Conservation (phyloP, 768 basidiomycete genomes). For the Candolleomyces efflorescens region DNA sequence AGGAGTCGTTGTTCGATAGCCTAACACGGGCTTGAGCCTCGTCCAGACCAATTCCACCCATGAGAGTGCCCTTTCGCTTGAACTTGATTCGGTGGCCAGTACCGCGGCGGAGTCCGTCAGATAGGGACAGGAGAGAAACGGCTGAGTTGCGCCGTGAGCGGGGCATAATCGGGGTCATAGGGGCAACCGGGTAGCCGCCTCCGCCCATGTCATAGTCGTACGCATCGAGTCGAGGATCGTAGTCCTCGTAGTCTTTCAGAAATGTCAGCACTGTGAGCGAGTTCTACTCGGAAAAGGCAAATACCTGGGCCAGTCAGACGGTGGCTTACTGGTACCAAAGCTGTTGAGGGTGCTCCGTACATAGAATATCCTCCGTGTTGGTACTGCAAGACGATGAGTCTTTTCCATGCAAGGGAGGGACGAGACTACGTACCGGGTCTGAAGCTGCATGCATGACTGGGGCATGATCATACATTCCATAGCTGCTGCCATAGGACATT, state of each 20-base stretch:
- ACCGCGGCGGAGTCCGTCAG: constrained; percentile 38
- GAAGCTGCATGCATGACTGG: constrained; percentile 30
- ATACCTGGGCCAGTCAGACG: constrained; percentile 40
- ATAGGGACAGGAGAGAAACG: constrained; percentile 40
- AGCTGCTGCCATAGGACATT: constrained; percentile 29
- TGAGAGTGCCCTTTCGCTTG: constrained; percentile 66
- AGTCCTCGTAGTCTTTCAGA: constrained; percentile 52
- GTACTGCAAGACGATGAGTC: constrained; percentile 4
- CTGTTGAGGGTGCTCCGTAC: constrained; percentile 35
- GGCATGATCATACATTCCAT: constrained; percentile 38
- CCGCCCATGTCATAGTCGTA: constrained; percentile 42
- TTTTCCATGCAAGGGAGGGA: not conserved
- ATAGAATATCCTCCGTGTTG: constrained; percentile 41
- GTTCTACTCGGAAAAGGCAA: constrained; percentile 5
- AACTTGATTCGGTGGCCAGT: constrained; percentile 56
- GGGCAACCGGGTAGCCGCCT: constrained; percentile 21
- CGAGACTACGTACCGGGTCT: constrained; percentile 25
- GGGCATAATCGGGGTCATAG: constrained; percentile 26
- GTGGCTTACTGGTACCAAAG: constrained; percentile 34
- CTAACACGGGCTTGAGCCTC: constrained; percentile 65
- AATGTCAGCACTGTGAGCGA: not conserved
- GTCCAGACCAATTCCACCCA: constrained; percentile 59
- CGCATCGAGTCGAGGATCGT: constrained; percentile 37
- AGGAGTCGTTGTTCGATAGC: constrained; percentile 59
- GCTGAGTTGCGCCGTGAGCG: constrained; percentile 45